Conservation (phyloP, 2,329 filamentous ascomycete genomes). For the Nothopassalora personata region DNA sequence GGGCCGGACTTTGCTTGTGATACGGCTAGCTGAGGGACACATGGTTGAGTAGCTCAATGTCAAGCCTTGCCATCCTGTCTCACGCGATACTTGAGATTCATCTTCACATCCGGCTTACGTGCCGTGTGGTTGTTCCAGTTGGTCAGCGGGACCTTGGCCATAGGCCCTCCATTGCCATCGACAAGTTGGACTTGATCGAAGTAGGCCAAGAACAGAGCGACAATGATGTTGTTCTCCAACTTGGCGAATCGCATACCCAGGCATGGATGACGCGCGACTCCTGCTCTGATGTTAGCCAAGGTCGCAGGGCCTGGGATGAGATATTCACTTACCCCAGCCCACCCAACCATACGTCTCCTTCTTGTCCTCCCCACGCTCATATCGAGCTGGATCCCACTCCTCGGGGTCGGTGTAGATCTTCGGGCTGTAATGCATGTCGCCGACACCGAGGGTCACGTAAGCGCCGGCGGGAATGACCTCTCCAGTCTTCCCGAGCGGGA, state of each 20-base stretch:
- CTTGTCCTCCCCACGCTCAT: conserved; percentile 47
- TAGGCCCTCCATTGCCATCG: conserved; percentile 37
- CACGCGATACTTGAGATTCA: neutral
- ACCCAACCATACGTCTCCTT: conserved; percentile 33
- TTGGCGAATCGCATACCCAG: conserved; percentile 46
- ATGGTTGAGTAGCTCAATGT: neutral
- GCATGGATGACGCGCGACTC: conserved; percentile 41
- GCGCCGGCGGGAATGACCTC: conserved; percentile 48
- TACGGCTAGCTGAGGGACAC: neutral
- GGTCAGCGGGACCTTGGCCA: conserved; percentile 28
- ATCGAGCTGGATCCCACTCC: conserved; percentile 49
- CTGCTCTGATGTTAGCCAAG: conserved; percentile 2
- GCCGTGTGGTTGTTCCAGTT: conserved; percentile 38
- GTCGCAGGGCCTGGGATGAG: neutral
- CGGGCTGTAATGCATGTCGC: conserved; percentile 48
- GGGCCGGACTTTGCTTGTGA: too few species aligned
- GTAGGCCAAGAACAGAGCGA: conserved; percentile 45
- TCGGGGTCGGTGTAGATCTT: conserved; percentile 46
- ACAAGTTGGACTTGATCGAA: conserved; percentile 47
- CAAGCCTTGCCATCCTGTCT: neutral
- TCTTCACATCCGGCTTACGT: conserved; percentile 34
- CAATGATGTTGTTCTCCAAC: conserved; percentile 48
- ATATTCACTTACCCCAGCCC: conserved; percentile 31
- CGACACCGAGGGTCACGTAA: conserved; percentile 44
- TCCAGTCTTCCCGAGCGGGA: conserved; percentile 40